Evolutionary conservation across 2,329 filamentous ascomycete species (phyloP), one percentile per base, ranked within the genome.

Genomic region (Alternaria hordeiaustralica): DNA sequence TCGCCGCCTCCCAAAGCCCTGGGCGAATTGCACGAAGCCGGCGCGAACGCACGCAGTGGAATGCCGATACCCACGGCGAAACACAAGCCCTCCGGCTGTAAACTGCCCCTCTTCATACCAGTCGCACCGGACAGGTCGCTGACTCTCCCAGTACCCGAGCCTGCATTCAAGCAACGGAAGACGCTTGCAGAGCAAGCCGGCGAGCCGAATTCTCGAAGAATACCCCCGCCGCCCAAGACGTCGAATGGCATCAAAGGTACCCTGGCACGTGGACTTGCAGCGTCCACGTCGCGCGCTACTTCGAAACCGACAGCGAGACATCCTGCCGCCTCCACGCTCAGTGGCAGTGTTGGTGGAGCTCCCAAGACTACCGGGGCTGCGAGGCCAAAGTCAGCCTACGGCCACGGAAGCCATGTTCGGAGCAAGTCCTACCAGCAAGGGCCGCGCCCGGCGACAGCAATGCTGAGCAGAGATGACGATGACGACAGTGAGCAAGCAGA

Each of bases 331-430:
- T 58, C 81, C 66, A 84, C 82, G 64, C 88, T 89, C 66, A 84
- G 86, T 13, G 87, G 84, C 64, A 77, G 75, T 71, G 77, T 88
- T 26, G 88, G 89, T 2, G 83, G 85, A 12, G 84, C 83, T 13
- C 70, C 78, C 18, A 85, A 88, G 67, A 82, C 86, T 13, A 61
- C 46, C 21, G 78, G 81, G 71, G 80, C 63, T 79, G 30, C 50
- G 46, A 83, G 76, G 28, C 85, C 87, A 58, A 83, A 65, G 84
- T 86, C 7, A 82, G 87, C 36, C 80, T 87, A 76, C 58, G 75
- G 70, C 26, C 65, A 68, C 25, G 50, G 41, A 47, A 59, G 64
- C 20, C 76, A 66, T 84, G 85, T 64, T 79, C 85, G 46, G 81
- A 84, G 58, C 85, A 84, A 72, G 75, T 82, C 60, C 81, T 85